Evolutionary conservation across 2,329 filamentous ascomycete genomes (phyloP), one percentile per base, ranked within the genome.

Genomic region (Balansia obtecta): DNA sequence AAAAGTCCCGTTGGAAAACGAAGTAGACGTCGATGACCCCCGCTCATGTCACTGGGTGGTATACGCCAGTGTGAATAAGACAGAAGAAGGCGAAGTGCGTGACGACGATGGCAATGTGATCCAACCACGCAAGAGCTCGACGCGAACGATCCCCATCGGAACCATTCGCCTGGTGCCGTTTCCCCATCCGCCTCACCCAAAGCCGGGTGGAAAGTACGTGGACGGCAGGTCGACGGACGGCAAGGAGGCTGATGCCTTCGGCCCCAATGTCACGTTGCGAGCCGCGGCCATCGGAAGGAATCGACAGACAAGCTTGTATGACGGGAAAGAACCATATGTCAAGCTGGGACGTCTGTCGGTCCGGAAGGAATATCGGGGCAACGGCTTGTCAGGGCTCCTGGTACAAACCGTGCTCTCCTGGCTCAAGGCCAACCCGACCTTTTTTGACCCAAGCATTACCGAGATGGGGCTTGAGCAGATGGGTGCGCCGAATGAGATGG

Each of bases 11-110:
- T 65, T 80, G 1, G 80, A 85, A 38, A 79, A 81, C 56, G 90
- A 97, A 65, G 76, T 88, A 56, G 91, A 96, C 69, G 69, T 74
- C 1, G 88, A 96, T 63, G 91, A 97, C 64, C 57, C 75, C 1
- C 78, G 86, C 37, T 83, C 81, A 57, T 91, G 83, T 68, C 89
- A 96, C 66, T 95, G 88, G 86, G 83, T 95, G 32, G 73, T 83
- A n/a, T 95, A 95, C 66, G 80, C 80, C 45, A 81, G 75, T 15
- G 74, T 85, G 50, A 75, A 76, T 49, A 70, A 67, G 46, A 67
- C 63, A 3, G 66, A 68, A 43, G 65, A 67, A 52, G 61, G 64
- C 5, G 72, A 75, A 61, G 58, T 69, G 43, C 68, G 66, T 30
- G 70, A 77, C 58, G 64, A 68, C 5, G 58, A 60, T n/a, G 69